These are phyloP conservation scores for Hawksworthiomyces lignivorus DNA, from an alignment of 2,329 filamentous ascomycete species.

Conservation along the genomic window DNA sequence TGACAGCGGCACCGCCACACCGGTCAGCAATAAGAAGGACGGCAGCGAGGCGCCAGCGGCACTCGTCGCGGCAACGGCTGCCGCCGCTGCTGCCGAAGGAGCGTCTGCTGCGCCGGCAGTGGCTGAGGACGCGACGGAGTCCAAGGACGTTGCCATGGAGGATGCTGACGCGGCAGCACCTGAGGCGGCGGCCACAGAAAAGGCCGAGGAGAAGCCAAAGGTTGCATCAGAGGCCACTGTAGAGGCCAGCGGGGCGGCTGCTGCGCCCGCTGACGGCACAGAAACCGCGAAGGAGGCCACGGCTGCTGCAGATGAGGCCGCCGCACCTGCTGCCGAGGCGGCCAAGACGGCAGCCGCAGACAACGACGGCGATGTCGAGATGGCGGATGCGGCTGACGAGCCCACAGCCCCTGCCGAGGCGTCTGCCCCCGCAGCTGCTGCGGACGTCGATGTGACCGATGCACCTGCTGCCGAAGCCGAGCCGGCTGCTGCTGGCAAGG, in stretches of 20 bases:
- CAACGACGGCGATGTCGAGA: constrained; percentile 43
- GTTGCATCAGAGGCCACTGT: constrained; percentile 8
- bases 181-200: not conserved
- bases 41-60: not conserved
- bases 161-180: constrained; percentile 20
- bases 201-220: constrained; percentile 29
- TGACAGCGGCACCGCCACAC: constrained; percentile 13
- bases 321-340: not conserved
- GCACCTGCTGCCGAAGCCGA: too few relatives aligned
- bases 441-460: constrained; percentile 16
- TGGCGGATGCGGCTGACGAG: constrained; percentile 22
- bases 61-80: too few relatives aligned
- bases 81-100: not conserved
- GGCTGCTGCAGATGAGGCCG: constrained; percentile 2
- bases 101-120: constrained; percentile 14
- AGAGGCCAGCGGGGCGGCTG: too few relatives aligned
- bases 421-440: constrained; percentile 8
- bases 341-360: constrained; percentile 1
- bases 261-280: too few relatives aligned
- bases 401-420: constrained; percentile 1
- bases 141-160: constrained; percentile 26
- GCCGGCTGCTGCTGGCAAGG: constrained; percentile 3
- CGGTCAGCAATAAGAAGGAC: not conserved
- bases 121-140: constrained; percentile 15
- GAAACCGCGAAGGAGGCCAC: constrained; percentile 17